These are phyloP conservation scores for Backusella liffmaniae DNA, from an alignment of 192 early-diverging fungal genomes.

Conservation along the genomic window DNA sequence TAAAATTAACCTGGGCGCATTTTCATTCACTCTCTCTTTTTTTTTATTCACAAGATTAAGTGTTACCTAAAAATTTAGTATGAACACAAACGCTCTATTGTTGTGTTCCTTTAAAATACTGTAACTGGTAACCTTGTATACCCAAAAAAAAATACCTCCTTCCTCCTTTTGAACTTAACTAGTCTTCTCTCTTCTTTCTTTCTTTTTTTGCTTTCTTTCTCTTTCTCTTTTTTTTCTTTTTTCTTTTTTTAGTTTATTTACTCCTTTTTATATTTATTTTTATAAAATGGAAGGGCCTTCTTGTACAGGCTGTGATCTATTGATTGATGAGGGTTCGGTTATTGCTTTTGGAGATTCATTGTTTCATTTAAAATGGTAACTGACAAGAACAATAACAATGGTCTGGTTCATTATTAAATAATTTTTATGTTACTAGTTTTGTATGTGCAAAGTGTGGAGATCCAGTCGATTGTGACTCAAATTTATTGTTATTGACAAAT, in stretches of 20 bases:
- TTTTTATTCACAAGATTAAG: not conserved
- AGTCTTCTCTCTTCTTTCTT: not conserved
- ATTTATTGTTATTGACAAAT: constrained; percentile 71
- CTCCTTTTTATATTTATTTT: not conserved
- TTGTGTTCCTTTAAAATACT: constrained; percentile 1
- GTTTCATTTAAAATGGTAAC: constrained; percentile 82
- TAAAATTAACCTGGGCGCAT: constrained; percentile 3
- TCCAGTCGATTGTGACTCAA: constrained; percentile 73
- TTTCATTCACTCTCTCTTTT: not conserved
- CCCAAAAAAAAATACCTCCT: not conserved
- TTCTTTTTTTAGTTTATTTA: not conserved
- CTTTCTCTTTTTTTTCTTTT: not conserved
- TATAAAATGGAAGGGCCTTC: constrained; percentile 35
- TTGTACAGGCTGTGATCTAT: constrained; percentile 66
- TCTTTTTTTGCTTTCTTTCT: not conserved
- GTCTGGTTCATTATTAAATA: constrained; percentile 16
- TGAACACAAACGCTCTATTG: constrained; percentile 8
- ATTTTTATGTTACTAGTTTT: constrained; percentile 49
- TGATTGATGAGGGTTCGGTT: constrained; percentile 75
- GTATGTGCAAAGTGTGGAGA: constrained; percentile 73
- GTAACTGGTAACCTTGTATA: not conserved
- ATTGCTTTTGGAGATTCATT: constrained; percentile 80
- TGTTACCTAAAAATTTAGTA: constrained; percentile 6
- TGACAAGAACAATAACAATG: not conserved
- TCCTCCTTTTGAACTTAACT: not conserved